Percentiles rank a stretch among this genome's conserved stretches.
Evolutionary conservation across 805 yeast genomes (phyloP).

Genomic region (Kodamaea fukazawae): DNA sequence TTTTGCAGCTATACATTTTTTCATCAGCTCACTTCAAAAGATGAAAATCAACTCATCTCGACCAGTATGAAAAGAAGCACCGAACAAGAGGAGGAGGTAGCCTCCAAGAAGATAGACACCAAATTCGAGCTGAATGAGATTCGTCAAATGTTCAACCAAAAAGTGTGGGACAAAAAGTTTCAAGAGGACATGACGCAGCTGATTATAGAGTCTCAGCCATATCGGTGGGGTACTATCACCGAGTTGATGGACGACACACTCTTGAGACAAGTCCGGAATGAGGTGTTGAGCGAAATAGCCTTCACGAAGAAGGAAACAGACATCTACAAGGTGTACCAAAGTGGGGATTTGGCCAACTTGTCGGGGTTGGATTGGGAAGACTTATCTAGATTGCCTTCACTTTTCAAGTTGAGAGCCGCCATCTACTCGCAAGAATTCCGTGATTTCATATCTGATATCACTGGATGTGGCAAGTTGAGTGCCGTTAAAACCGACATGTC

Average conservation of each 20-base stretch:
- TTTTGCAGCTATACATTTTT: no score
- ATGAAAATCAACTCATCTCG: neutral
- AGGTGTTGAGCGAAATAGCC: constrained; percentile 77
- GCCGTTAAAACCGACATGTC: constrained; percentile 93
- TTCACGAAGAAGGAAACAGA: constrained; percentile 97
- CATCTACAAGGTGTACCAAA: constrained; percentile 87
- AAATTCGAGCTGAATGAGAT: constrained; percentile 3
- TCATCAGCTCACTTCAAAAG: no score
- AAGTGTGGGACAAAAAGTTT: constrained; percentile 47
- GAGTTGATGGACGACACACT: constrained; percentile 74
- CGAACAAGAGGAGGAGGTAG: constrained; percentile 3
- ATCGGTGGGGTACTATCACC: constrained; percentile 82
- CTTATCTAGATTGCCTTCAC: constrained; percentile 65
- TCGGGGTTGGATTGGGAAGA: constrained; percentile 82
- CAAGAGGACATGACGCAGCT: constrained; percentile 37
- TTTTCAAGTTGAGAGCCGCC: constrained; percentile 79
- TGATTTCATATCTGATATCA: constrained; percentile 68
- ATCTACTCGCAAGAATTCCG: constrained; percentile 85
- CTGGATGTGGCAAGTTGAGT: constrained; percentile 85
- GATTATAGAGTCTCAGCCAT: constrained; percentile 67
- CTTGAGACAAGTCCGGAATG: constrained; percentile 76
- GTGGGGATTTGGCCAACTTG: constrained; percentile 87
- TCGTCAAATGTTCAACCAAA: constrained; percentile 37
- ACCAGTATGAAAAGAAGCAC: constrained; percentile 6
- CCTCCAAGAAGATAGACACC: constrained; percentile 5